These are phyloP conservation scores for Rubroboletus satanas DNA, from an alignment of 768 basidiomycete species.

Conservation along the genomic window DNA sequence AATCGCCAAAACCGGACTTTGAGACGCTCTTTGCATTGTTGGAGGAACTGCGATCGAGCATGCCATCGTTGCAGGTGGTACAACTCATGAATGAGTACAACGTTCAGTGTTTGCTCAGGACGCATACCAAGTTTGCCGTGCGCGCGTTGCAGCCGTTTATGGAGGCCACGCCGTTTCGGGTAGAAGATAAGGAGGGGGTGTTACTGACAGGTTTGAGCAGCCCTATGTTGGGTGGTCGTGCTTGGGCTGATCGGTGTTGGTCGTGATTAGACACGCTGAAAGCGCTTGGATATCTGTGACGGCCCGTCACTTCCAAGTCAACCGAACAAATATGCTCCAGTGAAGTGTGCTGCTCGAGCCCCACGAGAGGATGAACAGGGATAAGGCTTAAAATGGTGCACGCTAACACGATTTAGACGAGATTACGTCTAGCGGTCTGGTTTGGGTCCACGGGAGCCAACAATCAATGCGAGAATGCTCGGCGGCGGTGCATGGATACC, in stretches of 20 bases:
- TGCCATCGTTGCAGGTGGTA: slow-evolving; percentile 20
- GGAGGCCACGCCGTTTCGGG: slow-evolving; percentile 6
- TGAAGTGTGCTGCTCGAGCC: too few species aligned
- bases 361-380: background rate
- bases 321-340: background rate
- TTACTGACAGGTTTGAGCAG: slow-evolving; percentile 19
- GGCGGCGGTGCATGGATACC: background rate
- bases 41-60: slow-evolving; percentile 1
- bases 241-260: background rate
- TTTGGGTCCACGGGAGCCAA: background rate
- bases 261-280: slow-evolving; percentile 14
- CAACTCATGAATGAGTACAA: slow-evolving; percentile 18
- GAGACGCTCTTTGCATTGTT: slow-evolving; percentile 12
- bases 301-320: background rate
- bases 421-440: background rate
- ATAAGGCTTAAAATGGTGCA: too few species aligned
- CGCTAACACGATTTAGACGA: background rate
- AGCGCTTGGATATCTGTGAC: slow-evolving; percentile 1
- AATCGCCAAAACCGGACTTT: slow-evolving; percentile 2
- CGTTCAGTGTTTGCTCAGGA: slow-evolving; percentile 15
- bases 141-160: slow-evolving; percentile 10
- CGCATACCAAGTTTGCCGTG: slow-evolving; percentile 9
- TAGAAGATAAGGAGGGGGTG: slow-evolving; percentile 23
- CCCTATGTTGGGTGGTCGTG: background rate
- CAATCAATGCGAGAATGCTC: background rate